phyloP scores from a whole-genome alignment of 129 eudicot genomes.

The Apium graveolens region DNA sequence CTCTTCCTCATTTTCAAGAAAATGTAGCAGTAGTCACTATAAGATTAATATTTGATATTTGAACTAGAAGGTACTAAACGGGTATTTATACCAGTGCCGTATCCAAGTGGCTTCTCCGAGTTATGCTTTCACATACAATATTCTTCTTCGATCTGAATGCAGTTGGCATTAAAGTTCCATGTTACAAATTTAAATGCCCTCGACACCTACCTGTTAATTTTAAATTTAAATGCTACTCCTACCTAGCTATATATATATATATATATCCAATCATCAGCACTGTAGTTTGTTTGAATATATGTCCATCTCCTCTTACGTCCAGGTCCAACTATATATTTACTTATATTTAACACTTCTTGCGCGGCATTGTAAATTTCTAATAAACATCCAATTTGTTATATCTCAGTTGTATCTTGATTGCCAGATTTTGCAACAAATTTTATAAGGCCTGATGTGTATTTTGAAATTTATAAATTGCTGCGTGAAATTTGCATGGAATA shows the following conservation, averaged over 20 bases:
- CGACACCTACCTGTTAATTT: not conserved
- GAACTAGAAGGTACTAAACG: not conserved
- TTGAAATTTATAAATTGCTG: no score
- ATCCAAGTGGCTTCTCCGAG: not conserved
- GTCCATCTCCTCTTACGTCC: not conserved
- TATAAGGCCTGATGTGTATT: no score
- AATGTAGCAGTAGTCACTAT: not conserved
- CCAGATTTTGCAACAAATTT: no score
- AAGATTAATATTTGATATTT: not conserved
- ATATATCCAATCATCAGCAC: not conserved
- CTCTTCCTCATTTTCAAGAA: constrained; percentile 15
- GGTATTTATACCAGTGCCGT: not conserved
- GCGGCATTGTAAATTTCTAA: no score
- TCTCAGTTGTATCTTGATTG: no score
- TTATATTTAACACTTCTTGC: not conserved
- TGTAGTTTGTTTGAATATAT: constrained; percentile 1
- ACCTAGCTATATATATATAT: not conserved
- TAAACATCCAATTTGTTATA: no score
- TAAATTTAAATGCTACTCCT: not conserved
- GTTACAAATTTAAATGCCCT: not conserved
- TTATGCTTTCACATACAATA: not conserved
- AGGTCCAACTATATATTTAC: no score
- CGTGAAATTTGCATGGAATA: no score
- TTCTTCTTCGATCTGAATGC: not conserved
- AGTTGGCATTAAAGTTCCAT: constrained; percentile 1